These are phyloP conservation scores for Rhodotorula glutinis DNA, from an alignment of 1,284 basidiomycete genomes.

Conservation along the genomic window DNA sequence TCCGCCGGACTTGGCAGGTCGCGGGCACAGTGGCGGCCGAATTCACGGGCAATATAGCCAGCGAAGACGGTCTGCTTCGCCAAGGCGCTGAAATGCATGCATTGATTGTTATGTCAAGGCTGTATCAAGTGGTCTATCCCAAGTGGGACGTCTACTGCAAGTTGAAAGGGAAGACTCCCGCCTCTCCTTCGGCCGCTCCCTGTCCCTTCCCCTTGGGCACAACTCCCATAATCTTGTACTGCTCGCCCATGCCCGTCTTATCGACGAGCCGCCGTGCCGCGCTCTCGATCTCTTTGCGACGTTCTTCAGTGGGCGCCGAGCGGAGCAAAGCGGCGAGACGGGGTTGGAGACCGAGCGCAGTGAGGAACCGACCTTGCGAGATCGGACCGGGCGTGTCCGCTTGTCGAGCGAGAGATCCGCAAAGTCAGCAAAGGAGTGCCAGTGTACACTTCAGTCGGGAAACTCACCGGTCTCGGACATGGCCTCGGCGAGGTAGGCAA, in stretches of 20 bases:
- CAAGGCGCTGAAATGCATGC: background rate
- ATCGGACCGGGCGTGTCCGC: constrained; percentile 62
- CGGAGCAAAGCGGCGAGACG: constrained; percentile 60
- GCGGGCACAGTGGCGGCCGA: background rate
- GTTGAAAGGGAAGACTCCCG: constrained; percentile 5
- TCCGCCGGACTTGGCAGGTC: background rate
- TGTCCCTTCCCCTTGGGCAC: constrained; percentile 24
- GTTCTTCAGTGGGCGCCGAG: constrained; percentile 53
- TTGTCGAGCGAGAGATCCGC: constrained; percentile 30
- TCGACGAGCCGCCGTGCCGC: constrained; percentile 57
- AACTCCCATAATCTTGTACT: constrained; percentile 56
- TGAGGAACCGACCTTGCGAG: constrained; percentile 66
- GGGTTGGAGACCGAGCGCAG: constrained; percentile 63
- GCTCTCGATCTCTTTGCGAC: constrained; percentile 51
- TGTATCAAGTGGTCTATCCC: too few relatives aligned
- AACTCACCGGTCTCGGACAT: constrained; percentile 61
- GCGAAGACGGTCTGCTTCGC: background rate
- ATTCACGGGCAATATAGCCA: background rate
- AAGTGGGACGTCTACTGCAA: background rate
- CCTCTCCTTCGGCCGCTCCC: background rate
- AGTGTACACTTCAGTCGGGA: background rate
- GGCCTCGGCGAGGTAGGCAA: constrained; percentile 78
- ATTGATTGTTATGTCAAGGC: background rate
- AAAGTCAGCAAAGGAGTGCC: background rate
- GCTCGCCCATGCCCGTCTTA: constrained; percentile 56